Evolutionary conservation across 257 asterid genomes (phyloP), one percentile per base, ranked within the genome.

Genomic region (Fraxinus cuspidata): DNA sequence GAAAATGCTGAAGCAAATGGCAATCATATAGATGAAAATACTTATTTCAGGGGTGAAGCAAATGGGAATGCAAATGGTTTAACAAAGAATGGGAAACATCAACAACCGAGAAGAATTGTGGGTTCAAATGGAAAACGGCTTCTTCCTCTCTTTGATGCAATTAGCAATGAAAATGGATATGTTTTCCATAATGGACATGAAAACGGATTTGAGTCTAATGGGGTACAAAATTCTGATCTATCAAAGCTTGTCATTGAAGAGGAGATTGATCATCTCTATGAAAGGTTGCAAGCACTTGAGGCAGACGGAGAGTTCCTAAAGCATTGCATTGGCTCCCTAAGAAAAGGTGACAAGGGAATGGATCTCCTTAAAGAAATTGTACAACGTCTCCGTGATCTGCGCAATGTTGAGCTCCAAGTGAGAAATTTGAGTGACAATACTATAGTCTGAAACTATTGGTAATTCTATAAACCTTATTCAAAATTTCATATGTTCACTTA

Each of bases 271-370:
- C 95, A 92, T 87, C 90, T 95, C 38, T 92, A 89, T 38, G 97
- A 89, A 83, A 89, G 98, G 87, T 80, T 95, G 73, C 96, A 90
- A 87, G 94, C 99, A 32, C 93, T 93, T 37, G 99, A 95, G 85
- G 97, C 98, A 11, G 99, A 95, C 51, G 86, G 94, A 78, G 98
- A 91, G 88, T 95, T 95, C 81, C 85, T 95, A 65, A 90, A 90
- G 87, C 96, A 93, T 49, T 93, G 99, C 88, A 77, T 93, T 6
- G 82, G 92, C 84, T 95, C 97, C 58, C 83, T 95, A 58, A 92
- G 87, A 85, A 91, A 93, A 88, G 98, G 99, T 2, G 99, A 90
- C 81, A 91, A 93, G 77, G 99, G 98, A 3, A 86, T 93, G 89
- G 89, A 90, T 86, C 96, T 95, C 79, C 96, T 95, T 15, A 96